A percentile compares a stretch with the other conserved stretches of the same genome.
phyloP scores from a whole-genome alignment of 768 basidiomycete genomes.

The Neoboletus magnificus region DNA sequence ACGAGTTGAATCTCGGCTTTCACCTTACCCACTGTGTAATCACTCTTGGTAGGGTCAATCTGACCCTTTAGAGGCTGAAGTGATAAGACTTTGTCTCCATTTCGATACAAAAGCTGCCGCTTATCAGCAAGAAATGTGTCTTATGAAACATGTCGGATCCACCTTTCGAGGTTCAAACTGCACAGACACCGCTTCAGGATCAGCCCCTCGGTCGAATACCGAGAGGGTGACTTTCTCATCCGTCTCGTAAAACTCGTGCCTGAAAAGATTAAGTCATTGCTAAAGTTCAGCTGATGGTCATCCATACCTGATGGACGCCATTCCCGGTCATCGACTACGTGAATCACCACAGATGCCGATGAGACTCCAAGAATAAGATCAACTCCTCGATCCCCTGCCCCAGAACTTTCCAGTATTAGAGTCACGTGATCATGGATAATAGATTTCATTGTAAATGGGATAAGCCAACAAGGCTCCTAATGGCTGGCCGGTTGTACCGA shows the following conservation, averaged over 20 bases:
- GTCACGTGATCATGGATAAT: slow-evolving; percentile 21
- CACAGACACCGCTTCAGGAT: slow-evolving; percentile 59
- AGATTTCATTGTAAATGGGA: no score
- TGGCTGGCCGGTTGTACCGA: no score
- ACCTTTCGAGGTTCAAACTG: slow-evolving; percentile 66
- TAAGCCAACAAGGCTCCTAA: no score
- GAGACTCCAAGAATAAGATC: not conserved
- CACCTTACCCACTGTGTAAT: slow-evolving; percentile 72
- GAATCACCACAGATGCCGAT: not conserved
- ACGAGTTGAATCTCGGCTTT: slow-evolving; percentile 83
- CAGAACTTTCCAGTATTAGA: slow-evolving; percentile 26
- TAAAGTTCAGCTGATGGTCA: not conserved
- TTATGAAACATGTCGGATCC: slow-evolving; percentile 6
- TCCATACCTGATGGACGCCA: slow-evolving; percentile 30
- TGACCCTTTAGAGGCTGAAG: slow-evolving; percentile 81
- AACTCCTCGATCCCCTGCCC: slow-evolving; percentile 4
- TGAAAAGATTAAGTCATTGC: slow-evolving; percentile 23
- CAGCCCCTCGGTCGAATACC: slow-evolving; percentile 75
- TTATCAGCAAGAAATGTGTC: slow-evolving; percentile 2
- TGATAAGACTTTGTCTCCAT: slow-evolving; percentile 67
- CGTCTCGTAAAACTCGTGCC: slow-evolving; percentile 87
- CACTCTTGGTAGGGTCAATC: slow-evolving; percentile 62
- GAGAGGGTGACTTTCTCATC: slow-evolving; percentile 72
- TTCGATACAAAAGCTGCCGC: slow-evolving; percentile 39
- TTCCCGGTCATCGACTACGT: slow-evolving; percentile 6